Conservation (phyloP, 192 early-diverging fungal genomes). For the Coemansia sp. region DNA sequence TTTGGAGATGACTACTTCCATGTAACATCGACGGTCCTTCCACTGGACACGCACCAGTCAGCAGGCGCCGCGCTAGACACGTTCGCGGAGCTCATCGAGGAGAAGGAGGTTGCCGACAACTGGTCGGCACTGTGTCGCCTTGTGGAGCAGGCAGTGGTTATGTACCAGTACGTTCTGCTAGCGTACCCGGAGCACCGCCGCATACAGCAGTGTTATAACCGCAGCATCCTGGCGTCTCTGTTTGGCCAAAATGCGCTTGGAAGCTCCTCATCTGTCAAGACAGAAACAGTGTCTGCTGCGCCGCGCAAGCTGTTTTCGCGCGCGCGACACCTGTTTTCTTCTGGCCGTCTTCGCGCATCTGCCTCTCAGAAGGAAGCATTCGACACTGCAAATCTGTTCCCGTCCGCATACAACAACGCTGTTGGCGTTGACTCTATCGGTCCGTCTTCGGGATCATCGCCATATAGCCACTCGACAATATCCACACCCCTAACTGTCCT, state of each 20-base stretch:
- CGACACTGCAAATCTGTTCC: slow-evolving; percentile 30
- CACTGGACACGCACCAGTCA: slow-evolving; percentile 27
- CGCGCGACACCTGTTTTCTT: slow-evolving; percentile 52
- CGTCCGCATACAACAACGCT: slow-evolving; percentile 48
- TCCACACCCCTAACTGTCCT: slow-evolving; percentile 49
- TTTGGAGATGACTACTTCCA: slow-evolving; percentile 51
- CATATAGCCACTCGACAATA: slow-evolving; percentile 45
- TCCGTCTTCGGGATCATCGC: slow-evolving; percentile 32
- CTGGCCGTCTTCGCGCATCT: slow-evolving; percentile 21
- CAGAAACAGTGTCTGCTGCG: slow-evolving; percentile 41
- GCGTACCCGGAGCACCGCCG: slow-evolving; percentile 54
- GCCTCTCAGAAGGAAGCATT: slow-evolving; percentile 13
- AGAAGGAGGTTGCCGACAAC: slow-evolving; percentile 47
- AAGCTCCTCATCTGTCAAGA: slow-evolving; percentile 46
- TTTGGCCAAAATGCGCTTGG: slow-evolving; percentile 56
- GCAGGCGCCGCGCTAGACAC: slow-evolving; percentile 19
- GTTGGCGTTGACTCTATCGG: slow-evolving; percentile 36
- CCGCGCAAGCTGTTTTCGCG: slow-evolving; percentile 55
- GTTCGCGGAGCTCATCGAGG: slow-evolving; percentile 54
- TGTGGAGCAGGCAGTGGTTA: slow-evolving; percentile 47
- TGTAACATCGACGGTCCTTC: slow-evolving; percentile 42
- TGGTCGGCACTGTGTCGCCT: slow-evolving; percentile 51
- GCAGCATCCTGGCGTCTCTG: slow-evolving; percentile 53
- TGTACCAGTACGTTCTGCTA: slow-evolving; percentile 54
- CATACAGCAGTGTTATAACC: slow-evolving; percentile 58